Percentiles rank a stretch among this genome's conserved stretches.
Evolutionary conservation across 768 basidiomycete genomes (phyloP).

Genomic region (Tricholoma saponaceum): DNA sequence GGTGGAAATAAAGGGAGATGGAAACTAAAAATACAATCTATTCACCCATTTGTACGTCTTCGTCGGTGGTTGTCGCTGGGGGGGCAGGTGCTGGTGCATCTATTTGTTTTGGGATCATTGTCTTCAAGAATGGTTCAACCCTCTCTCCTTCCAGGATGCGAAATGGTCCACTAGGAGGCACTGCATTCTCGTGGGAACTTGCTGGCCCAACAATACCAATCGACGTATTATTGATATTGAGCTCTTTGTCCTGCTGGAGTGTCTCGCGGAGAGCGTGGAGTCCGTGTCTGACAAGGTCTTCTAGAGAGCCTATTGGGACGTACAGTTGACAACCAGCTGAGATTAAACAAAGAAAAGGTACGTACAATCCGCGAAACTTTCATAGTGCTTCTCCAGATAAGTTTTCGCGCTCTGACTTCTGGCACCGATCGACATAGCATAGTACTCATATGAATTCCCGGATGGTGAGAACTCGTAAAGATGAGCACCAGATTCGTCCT

Average conservation of each 20-base stretch:
- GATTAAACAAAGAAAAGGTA: conserved; percentile 9
- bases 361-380: conserved; percentile 82
- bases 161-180: conserved; percentile 60
- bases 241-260: conserved; percentile 96
- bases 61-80: conserved; percentile 45
- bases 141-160: conserved; percentile 83
- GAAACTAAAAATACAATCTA: conserved; percentile 24
- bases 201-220: conserved; percentile 87
- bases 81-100: conserved; percentile 35
- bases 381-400: conserved; percentile 93
- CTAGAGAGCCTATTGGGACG: conserved; percentile 58
- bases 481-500: conserved; percentile 95
- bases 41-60: conserved; percentile 86
- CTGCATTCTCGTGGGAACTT: conserved; percentile 51
- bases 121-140: conserved; percentile 70
- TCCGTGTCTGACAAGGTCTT: conserved; percentile 89
- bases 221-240: conserved; percentile 90
- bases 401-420: conserved; percentile 98
- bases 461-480: conserved; percentile 98
- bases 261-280: conserved; percentile 94
- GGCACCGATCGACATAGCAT: conserved; percentile 97
- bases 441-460: conserved; percentile 96
- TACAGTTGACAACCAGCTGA: not conserved
- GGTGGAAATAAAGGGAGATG: not conserved
- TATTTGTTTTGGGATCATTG: conserved; percentile 70